Base-by-base conservation (phyloP, 179 eudicot genomes). In the Camellia oleifera region DNA sequence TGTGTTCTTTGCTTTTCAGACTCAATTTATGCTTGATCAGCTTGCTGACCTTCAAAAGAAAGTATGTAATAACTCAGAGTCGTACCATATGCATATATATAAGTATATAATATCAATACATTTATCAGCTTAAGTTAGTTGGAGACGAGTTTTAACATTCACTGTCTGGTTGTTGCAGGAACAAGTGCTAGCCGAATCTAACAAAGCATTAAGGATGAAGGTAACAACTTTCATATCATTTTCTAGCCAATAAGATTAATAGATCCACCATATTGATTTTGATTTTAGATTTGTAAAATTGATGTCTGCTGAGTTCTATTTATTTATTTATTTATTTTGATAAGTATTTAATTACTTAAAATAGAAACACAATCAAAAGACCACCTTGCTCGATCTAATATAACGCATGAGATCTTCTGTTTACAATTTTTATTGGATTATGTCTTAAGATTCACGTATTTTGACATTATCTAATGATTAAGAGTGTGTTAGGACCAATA, bases 21-120 rank as follows among this genome's bases (percentile, higher is more conserved):
- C 88, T 73, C 84, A 89, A 53, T 83, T 67, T 60, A 83, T 88
- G 90, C 63, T 89, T 46, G 88, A 84, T 74, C 90, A 89, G 71
- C 82, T 89, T 62, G 84, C 88, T 61, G 89, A 86, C 12, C 81
- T 89, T 17, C 88, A 84, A 77, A 84, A 71, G 58, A 86, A 81
- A 87, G 92, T 89, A 83, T 23, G 50, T 14, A 26, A 1, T 32
- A 32, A n/a, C 11, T 78, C 3, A 46, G 10, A 3, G 9, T 12
- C 1, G 11, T 2, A 3, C n/a, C 15, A 53, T 20, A 66, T 5
- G 0, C 18, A 0, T 5, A 14, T 6, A 66, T 2, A 66, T 26
- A 11, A 2, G 32, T 42, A 14, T 15, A 69, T 15, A 50, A 9
- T 23, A 5, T 12, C 17, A 44, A 9, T 5, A 5, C 17, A 14